Base-by-base conservation (phyloP, 2,329 filamentous ascomycete species). In the Talaromyces amestolkiae region DNA sequence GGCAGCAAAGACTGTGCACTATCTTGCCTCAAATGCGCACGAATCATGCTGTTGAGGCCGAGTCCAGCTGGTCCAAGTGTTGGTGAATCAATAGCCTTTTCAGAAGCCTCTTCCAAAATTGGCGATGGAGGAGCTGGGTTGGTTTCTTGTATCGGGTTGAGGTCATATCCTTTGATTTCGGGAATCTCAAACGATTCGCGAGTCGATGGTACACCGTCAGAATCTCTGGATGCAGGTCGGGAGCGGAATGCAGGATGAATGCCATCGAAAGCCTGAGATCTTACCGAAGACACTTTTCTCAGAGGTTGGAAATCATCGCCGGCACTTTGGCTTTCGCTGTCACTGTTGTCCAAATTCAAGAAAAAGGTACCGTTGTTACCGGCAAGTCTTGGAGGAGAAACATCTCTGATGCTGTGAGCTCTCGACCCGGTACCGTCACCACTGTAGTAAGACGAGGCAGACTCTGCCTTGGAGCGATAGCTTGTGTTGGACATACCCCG, bases 1-100 rank as follows among this genome's bases (percentile, higher is more conserved):
- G 86, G 87, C 70, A 92, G 92, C 31, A 95, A 83, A 0, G 94
- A 98, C 15, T 87, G 85, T 66, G 89, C 89, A 78, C 94, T 98
- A 68, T 89, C 87, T 39, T 87, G 87, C 60, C 95, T 88, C 47
- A 98, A 80, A 80, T 98, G 95, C 68, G 93, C 89, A 37, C 90
- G 87, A 54, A 97, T 89, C 82, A 97, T 86, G 1, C 90, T 91
- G 72, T 89, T 94, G 17, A 97, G 82, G 0, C 91, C 92, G 19
- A 78, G 69, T 2, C 76, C 78, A 0, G 91, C 67, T 27, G 77
- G 89, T 1, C 90, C 90, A 6, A 97, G 80, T 0, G 92, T 96
- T 0, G 93, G 93, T 0, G 93, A 96, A 72, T 96, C 92, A 4
- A 77, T 74, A 22, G 69, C 63, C 45, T 75, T 71, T 54, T 74